Percentiles rank a stretch among this genome's conserved stretches.
These are phyloP conservation scores for Ceratobasidium sp. DNA, from an alignment of 1,284 basidiomycete genomes.

Conservation along the genomic window DNA sequence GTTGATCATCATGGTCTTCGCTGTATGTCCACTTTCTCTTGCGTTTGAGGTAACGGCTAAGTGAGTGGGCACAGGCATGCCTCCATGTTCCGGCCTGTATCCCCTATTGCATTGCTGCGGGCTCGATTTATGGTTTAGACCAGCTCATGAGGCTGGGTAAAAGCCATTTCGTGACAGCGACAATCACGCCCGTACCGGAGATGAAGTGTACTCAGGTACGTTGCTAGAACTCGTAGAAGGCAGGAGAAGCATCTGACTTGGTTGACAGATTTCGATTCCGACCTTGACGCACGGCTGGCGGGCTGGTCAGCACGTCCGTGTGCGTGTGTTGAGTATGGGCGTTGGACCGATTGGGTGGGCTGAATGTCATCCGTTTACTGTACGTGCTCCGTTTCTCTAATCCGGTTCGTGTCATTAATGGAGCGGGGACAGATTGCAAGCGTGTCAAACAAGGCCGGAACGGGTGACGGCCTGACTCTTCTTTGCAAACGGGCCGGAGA, in stretches of 20 bases:
- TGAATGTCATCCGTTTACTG: constrained; percentile 31
- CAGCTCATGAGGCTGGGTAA: constrained; percentile 41
- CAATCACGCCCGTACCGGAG: constrained; percentile 40
- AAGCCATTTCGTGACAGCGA: constrained; percentile 37
- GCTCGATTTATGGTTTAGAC: constrained; percentile 42
- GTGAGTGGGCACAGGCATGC: constrained; percentile 39
- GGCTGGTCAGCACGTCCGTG: constrained; percentile 42
- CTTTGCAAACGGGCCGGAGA: constrained; percentile 39
- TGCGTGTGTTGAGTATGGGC: constrained; percentile 24
- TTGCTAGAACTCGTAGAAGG: no score
- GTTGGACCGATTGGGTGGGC: constrained; percentile 28
- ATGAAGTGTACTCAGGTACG: constrained; percentile 38
- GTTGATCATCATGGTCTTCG: constrained; percentile 38
- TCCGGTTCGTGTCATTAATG: background rate
- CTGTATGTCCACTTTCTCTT: constrained; percentile 34
- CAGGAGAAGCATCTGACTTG: no score
- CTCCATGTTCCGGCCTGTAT: constrained; percentile 42
- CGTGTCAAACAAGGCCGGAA: constrained; percentile 20
- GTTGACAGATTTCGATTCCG: constrained; percentile 38
- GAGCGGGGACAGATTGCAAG: background rate
- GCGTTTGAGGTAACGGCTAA: background rate
- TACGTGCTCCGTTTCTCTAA: background rate
- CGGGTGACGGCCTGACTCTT: constrained; percentile 39
- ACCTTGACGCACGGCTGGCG: constrained; percentile 40
- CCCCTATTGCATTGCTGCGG: constrained; percentile 38